These are phyloP conservation scores for Blumeria hordei DNA, from an alignment of 2,329 filamentous ascomycete species.

Conservation along the genomic window DNA sequence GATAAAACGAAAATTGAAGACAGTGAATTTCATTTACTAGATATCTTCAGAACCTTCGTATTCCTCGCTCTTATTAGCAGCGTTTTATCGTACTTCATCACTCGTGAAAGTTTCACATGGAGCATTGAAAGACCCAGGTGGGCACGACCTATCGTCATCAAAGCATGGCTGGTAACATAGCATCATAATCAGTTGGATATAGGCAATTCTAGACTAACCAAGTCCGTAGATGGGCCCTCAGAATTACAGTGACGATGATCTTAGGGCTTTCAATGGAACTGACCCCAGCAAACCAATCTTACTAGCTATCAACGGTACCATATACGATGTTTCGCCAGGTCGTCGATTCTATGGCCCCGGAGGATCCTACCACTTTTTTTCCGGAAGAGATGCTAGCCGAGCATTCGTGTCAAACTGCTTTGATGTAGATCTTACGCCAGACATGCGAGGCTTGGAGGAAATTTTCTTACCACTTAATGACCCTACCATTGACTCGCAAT, in stretches of 20 bases:
- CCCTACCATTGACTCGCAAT: conserved; percentile 33
- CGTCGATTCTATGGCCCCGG: conserved; percentile 55
- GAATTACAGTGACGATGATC: conserved; percentile 49
- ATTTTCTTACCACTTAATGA: conserved; percentile 53
- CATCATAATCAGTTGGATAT: not conserved
- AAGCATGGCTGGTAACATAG: conserved; percentile 9
- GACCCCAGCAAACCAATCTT: conserved; percentile 60
- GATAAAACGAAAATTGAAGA: conserved; percentile 10
- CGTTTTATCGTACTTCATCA: conserved; percentile 13
- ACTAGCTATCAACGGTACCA: conserved; percentile 67
- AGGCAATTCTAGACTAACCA: not conserved
- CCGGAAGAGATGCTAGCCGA: conserved; percentile 64
- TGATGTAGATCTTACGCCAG: conserved; percentile 47
- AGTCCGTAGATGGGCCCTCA: conserved; percentile 28
- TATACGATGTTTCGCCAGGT: conserved; percentile 59
- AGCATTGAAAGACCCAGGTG: conserved; percentile 10
- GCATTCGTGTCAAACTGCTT: conserved; percentile 91
- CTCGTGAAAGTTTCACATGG: conserved; percentile 12
- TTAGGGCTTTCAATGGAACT: conserved; percentile 52
- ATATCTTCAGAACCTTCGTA: conserved; percentile 10
- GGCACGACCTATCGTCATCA: conserved; percentile 7
- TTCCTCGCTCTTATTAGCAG: conserved; percentile 10
- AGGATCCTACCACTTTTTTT: conserved; percentile 68
- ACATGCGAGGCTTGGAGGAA: conserved; percentile 66
- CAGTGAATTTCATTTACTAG: conserved; percentile 8